Evolutionary conservation across 306 rosid genomes (phyloP).

Genomic region (Nissolia schottii): DNA sequence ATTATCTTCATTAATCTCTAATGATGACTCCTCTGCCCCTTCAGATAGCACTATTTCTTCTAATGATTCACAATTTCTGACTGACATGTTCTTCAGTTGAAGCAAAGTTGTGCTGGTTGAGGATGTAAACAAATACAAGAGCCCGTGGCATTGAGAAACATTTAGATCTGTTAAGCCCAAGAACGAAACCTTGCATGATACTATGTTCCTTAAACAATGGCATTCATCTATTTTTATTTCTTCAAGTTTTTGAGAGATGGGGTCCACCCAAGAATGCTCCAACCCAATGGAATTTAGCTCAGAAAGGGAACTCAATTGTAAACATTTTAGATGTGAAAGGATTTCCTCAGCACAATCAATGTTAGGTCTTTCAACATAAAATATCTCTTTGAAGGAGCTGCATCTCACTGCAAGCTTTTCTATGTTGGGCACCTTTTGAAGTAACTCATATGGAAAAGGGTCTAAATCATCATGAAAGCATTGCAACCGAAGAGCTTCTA

Average conservation of each 20-base stretch:
- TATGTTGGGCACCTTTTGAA: not conserved
- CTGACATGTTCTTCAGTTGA: not conserved
- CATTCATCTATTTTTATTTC: not conserved
- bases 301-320: not conserved
- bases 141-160: not conserved
- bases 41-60: not conserved
- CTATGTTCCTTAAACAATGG: not conserved
- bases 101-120: not conserved
- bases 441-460: not conserved
- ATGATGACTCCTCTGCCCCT: not conserved
- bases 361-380: not conserved
- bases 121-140: not conserved
- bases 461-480: not conserved
- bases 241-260: not conserved
- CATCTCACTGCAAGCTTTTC: not conserved
- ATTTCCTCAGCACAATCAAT: not conserved
- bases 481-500: not conserved
- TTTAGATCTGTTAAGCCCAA: not conserved
- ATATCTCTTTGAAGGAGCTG: not conserved
- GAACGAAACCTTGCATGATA: not conserved
- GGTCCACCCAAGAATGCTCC: not conserved
- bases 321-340: not conserved
- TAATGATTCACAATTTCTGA: not conserved
- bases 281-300: not conserved
- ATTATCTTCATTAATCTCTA: not conserved